phyloP scores from a whole-genome alignment of 495 filamentous ascomycete species.

The Lepraria neglecta region DNA sequence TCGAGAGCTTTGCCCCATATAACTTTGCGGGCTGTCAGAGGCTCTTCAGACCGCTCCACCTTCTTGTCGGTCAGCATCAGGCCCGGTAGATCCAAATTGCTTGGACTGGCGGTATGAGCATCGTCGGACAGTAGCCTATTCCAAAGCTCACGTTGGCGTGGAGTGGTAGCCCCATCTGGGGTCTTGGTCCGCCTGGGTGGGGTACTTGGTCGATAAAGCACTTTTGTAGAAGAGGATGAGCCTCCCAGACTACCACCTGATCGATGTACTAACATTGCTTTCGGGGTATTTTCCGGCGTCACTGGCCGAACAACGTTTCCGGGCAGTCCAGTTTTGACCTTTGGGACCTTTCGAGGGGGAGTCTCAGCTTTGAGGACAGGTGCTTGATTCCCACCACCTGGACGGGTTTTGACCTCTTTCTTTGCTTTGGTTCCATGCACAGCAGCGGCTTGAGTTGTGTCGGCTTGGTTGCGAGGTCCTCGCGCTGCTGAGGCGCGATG shows the following conservation, averaged over 20 bases:
- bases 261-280: background rate
- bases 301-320: background rate
- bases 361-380: background rate
- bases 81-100: constrained; percentile 8
- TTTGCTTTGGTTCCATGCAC: background rate
- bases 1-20: background rate
- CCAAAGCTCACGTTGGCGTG: constrained; percentile 31
- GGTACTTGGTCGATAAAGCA: constrained; percentile 14
- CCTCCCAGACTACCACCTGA: background rate
- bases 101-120: constrained; percentile 10
- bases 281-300: background rate
- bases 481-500: background rate
- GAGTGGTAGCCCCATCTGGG: constrained; percentile 23
- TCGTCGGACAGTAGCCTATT: constrained; percentile 22
- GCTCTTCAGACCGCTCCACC: background rate
- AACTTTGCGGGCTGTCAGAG: background rate
- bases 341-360: background rate
- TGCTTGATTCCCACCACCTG: background rate
- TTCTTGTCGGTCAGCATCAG: constrained; percentile 5
- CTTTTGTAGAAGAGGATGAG: background rate
- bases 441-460: background rate
- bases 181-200: constrained; percentile 6
- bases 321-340: background rate
- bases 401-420: background rate
- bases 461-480: background rate